Evolutionary conservation across 139 green algal genomes (phyloP), one percentile per base, ranked within the genome.

Genomic region (Picochlorum sp.): DNA sequence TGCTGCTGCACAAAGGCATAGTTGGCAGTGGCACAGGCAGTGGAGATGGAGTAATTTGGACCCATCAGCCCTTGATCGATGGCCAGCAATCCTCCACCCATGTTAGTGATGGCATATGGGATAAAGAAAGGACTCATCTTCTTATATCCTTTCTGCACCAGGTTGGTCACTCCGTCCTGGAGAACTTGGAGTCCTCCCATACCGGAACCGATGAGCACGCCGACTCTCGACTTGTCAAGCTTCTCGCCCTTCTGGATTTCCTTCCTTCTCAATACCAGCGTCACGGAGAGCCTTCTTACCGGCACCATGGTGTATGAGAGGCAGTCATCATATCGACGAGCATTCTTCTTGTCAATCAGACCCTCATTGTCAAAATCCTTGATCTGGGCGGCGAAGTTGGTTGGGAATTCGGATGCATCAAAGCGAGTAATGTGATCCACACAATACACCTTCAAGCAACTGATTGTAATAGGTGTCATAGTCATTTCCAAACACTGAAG

Each of bases 111-210:
- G 73, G 90, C 86, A 73, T 97, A 98, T 45, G 94, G 94, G 71
- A 99, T 99, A 86, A 98, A 99, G 86, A 99, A 99, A 56, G 94
- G 94, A 4, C 83, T 92, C 54, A 99, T 98, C 75, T 94, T 95
- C 78, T 94, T 96, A 78, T 88, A 83, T 47, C 94, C 93, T 82
- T 97, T 98, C 70, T 92, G 74, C 30, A 95, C 77, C 37, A 97
- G 79, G 67, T 86, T 85, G 58, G 80, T 79, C 10, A 95, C 86
- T 49, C 79, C 79, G 67, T 97, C 90, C 63, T 95, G 82, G 70
- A 97, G 96, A 6, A 95, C 70, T 8, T 76, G 80, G 5, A 87
- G 67, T 44, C 81, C 81, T 38, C 93, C 93, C 88, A 98, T 98
- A 61, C 92, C 93, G 24, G 77, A 90, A 58, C 93, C 90, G 11